A percentile compares a stretch with the other conserved stretches of the same genome.
These are phyloP conservation scores for Chiua sp. DNA, from an alignment of 1,284 basidiomycete genomes.

Conservation along the genomic window DNA sequence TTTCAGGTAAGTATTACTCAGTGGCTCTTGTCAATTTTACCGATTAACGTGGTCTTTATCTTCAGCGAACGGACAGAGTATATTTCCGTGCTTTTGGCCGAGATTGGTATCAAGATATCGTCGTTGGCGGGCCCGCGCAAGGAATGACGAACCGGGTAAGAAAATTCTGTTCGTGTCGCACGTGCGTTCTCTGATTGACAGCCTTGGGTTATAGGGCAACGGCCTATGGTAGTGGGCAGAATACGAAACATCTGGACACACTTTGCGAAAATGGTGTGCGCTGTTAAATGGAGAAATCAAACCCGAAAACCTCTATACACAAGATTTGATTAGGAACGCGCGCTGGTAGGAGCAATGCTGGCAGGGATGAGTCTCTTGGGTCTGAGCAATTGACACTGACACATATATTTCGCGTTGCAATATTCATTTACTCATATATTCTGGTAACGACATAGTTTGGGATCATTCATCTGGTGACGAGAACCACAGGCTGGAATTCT, in stretches of 20 bases:
- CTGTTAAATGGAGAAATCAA: slow-evolving; percentile 70
- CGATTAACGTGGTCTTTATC: neutral
- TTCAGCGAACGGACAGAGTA: slow-evolving; percentile 52
- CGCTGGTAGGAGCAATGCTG: slow-evolving; percentile 17
- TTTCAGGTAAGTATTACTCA: slow-evolving; percentile 49
- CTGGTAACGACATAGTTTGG: no score
- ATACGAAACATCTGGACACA: slow-evolving; percentile 43
- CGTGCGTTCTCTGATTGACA: neutral
- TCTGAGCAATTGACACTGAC: no score
- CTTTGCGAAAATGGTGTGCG: slow-evolving; percentile 57
- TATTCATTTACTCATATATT: no score
- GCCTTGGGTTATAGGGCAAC: slow-evolving; percentile 40
- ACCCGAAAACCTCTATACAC: slow-evolving; percentile 51
- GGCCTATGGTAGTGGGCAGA: slow-evolving; percentile 58
- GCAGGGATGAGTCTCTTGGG: no score
- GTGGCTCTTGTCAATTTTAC: neutral
- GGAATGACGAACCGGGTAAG: slow-evolving; percentile 54
- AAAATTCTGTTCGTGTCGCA: neutral
- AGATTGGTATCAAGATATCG: slow-evolving; percentile 54
- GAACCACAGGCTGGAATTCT: no score
- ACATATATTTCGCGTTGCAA: no score
- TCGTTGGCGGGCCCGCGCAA: slow-evolving; percentile 49
- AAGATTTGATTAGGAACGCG: slow-evolving; percentile 47
- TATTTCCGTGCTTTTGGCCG: slow-evolving; percentile 57
- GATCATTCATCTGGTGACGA: no score